Conservation (phyloP, 2,329 filamentous ascomycete species). For the Apiospora marii region DNA sequence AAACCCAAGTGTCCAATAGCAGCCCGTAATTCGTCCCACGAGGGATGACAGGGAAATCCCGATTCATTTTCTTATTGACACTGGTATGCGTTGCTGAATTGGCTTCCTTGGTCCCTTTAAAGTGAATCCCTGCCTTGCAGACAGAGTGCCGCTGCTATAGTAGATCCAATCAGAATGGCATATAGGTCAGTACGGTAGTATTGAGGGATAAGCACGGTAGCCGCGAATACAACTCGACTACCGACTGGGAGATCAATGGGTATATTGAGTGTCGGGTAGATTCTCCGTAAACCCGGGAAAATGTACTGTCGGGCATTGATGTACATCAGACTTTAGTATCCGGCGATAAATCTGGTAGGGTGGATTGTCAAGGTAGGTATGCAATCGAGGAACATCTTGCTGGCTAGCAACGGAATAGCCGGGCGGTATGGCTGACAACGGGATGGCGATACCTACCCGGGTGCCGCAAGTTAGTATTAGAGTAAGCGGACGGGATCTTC, state of each 20-base stretch:
- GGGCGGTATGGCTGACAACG: neutral
- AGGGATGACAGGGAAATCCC: neutral
- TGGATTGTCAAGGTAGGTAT: neutral
- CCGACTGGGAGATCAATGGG: neutral
- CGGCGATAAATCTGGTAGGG: neutral
- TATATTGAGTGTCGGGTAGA: neutral
- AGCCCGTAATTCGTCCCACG: neutral
- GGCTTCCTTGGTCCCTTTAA: neutral
- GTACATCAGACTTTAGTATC: neutral
- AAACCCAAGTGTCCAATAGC: neutral
- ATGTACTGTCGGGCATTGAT: neutral
- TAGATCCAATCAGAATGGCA: neutral
- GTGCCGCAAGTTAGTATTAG: neutral
- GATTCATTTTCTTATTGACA: slow-evolving; percentile 6
- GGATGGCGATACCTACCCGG: neutral
- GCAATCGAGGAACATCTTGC: neutral
- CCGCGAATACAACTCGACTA: neutral
- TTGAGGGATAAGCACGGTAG: slow-evolving; percentile 3
- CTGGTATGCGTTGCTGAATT: neutral
- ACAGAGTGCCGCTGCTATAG: neutral
- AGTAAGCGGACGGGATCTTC: neutral
- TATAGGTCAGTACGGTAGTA: slow-evolving; percentile 3
- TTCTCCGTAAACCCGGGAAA: neutral
- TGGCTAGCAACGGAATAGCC: neutral
- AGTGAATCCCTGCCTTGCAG: neutral